Evolutionary conservation across 2,329 filamentous ascomycete species (phyloP), one percentile per base, ranked within the genome.

Genomic region (Colletotrichum tropicale): DNA sequence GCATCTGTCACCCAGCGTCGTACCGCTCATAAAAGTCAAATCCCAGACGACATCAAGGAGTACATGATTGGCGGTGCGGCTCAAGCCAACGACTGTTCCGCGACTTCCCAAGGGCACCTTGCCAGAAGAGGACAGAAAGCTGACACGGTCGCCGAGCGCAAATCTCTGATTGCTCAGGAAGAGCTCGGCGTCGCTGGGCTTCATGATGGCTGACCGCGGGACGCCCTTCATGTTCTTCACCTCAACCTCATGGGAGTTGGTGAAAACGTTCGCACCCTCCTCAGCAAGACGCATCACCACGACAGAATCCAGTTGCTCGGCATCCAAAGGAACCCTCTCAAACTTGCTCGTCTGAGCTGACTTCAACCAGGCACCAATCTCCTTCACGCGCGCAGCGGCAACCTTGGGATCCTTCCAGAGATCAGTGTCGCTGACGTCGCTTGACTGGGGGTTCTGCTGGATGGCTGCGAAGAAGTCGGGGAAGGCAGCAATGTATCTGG

Each of bases 181-280:
- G 83, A 98, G 95, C 84, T 98, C 96, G n/a, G 96, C 96, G 85
- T 99, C 97, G 1, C 93, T 91, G n/a, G 98, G 98, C 82, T 98
- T 98, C 81, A 99, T 89, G 21, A 99, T 88, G 10, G 96, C 97
- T 79, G 93, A 93, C 68, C 98, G 93, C 66, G 97, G 97, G 60
- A 98, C 95, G 71, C 93, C 93, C 74, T 92, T 93, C 77, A 98
- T 89, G 81, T 92, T 94, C 87, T 93, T 95, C 68, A 91, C 88
- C 52, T 92, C 89, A 36, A 89, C 85, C 16, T 89, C 87, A 18
- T 89, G 84, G 16, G 88, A 89, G 28, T 87, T 87, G 56, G 88
- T 85, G 76, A 89, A 86, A 32, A 91, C 85, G 69, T 89, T 84
- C 66, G 98, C 95, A 3, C 95, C 94, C 56, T 93, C 93, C 71